A percentile compares a stretch with the other conserved stretches of the same genome.
phyloP scores from a whole-genome alignment of 2,329 filamentous ascomycete genomes.

The Colletotrichum viniferum region DNA sequence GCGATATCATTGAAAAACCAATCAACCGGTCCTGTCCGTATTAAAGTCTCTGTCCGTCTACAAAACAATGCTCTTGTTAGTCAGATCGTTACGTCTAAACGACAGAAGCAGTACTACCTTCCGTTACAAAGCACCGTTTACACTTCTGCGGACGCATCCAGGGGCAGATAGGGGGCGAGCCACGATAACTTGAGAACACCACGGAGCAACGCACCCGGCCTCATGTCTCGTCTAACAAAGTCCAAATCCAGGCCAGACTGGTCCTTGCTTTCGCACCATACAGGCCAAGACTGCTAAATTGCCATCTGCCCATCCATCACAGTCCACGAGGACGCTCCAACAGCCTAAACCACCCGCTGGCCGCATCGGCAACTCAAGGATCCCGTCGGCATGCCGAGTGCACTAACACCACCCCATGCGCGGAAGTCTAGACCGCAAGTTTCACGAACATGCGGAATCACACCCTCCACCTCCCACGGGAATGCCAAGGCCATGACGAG shows the following conservation, averaged over 20 bases:
- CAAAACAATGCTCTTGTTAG: neutral
- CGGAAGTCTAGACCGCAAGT: neutral
- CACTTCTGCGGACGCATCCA: neutral
- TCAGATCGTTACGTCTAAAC: neutral
- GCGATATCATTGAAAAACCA: neutral
- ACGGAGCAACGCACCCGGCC: neutral
- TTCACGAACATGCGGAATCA: neutral
- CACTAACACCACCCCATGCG: neutral
- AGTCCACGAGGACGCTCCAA: neutral
- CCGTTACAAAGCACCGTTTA: neutral
- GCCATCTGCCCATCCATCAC: neutral
- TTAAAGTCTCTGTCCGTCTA: accelerated
- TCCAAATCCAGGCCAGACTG: neutral
- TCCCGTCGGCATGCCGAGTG: neutral
- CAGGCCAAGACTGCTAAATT: neutral
- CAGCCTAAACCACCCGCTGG: neutral
- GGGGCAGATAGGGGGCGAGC: neutral
- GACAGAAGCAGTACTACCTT: neutral
- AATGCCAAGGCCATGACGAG: neutral
- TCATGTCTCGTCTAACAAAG: neutral
- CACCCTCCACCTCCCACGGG: neutral
- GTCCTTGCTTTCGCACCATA: neutral
- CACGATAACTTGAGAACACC: neutral
- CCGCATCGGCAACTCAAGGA: neutral
- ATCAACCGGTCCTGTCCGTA: neutral